These are phyloP conservation scores for Fusarium transvaalense DNA, from an alignment of 2,329 filamentous ascomycete species.

Conservation along the genomic window DNA sequence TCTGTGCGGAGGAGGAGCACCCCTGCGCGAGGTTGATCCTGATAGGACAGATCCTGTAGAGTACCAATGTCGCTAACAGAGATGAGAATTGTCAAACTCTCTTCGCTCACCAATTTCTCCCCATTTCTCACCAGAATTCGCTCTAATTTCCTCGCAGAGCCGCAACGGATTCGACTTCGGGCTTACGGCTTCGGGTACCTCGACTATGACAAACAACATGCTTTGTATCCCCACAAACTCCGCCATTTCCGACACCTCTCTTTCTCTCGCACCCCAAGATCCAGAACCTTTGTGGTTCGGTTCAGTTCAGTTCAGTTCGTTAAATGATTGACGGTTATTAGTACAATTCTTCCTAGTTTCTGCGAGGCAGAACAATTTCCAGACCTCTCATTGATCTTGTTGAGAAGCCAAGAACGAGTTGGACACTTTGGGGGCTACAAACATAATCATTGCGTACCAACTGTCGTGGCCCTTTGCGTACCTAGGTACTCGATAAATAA, in stretches of 20 bases:
- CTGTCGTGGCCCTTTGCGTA: conserved; percentile 40
- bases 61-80: conserved; percentile 21
- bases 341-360: conserved; percentile 17
- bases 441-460: conserved; percentile 37
- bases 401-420: conserved; percentile 16
- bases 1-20: conserved; percentile 42
- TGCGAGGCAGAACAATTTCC: conserved; percentile 39
- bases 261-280: conserved; percentile 20
- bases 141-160: conserved; percentile 30
- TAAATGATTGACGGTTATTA: conserved; percentile 5
- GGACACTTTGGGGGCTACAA: conserved; percentile 24
- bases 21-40: conserved; percentile 32
- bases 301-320: not conserved
- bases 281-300: conserved; percentile 30
- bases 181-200: conserved; percentile 38
- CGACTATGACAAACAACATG: conserved; percentile 36
- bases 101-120: not conserved
- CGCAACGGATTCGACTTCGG: conserved; percentile 25
- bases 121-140: conserved; percentile 8
- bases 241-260: conserved; percentile 26
- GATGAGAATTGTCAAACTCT: not conserved
- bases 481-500: conserved; percentile 7
- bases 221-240: conserved; percentile 34
- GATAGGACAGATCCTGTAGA: conserved; percentile 7
- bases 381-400: conserved; percentile 33